Conservation (phyloP, 176 grass and related monocot species). For the Aegilops tauschii region DNA sequence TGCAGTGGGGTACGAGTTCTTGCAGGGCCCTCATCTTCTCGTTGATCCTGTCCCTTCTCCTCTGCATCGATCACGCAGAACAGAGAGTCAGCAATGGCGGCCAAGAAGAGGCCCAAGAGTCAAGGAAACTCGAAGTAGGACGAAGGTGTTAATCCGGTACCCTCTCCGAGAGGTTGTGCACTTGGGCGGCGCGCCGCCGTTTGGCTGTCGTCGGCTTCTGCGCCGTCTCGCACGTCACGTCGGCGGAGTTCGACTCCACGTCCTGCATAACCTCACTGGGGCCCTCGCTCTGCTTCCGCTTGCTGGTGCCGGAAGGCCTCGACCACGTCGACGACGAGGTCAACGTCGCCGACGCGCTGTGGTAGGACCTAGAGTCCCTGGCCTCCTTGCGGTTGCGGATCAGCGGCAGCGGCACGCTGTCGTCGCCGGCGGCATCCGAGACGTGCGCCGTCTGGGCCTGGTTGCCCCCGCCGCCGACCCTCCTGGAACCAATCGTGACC, state of each 20-base stretch:
- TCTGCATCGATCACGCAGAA: slow-evolving; percentile 30
- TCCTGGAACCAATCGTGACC: slow-evolving; percentile 52
- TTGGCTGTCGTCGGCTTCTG: slow-evolving; percentile 30
- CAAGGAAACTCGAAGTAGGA: not conserved
- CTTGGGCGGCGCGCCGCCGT: slow-evolving; percentile 71
- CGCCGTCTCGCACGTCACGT: slow-evolving; percentile 31
- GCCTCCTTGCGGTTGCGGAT: not conserved
- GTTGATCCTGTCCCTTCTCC: slow-evolving; percentile 87
- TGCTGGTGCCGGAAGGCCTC: slow-evolving; percentile 1
- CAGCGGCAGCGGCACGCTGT: not conserved
- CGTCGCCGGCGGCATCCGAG: no score
- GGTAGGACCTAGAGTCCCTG: not conserved
- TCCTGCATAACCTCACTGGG: slow-evolving; percentile 50
- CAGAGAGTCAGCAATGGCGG: not conserved
- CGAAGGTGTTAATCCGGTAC: slow-evolving; percentile 10
- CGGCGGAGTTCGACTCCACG: slow-evolving; percentile 47
- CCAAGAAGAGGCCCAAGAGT: no score
- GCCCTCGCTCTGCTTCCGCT: slow-evolving; percentile 53
- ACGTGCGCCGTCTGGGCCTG: not conserved
- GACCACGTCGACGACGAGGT: slow-evolving; percentile 30
- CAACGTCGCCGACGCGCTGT: not conserved
- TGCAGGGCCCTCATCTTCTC: slow-evolving; percentile 95
- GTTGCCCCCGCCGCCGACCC: slow-evolving; percentile 53
- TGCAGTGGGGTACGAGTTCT: slow-evolving; percentile 89
- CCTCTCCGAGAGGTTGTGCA: slow-evolving; percentile 87